phyloP scores from a whole-genome alignment of 371 early-diverging fungal species.

The Zancudomyces culisetae region DNA sequence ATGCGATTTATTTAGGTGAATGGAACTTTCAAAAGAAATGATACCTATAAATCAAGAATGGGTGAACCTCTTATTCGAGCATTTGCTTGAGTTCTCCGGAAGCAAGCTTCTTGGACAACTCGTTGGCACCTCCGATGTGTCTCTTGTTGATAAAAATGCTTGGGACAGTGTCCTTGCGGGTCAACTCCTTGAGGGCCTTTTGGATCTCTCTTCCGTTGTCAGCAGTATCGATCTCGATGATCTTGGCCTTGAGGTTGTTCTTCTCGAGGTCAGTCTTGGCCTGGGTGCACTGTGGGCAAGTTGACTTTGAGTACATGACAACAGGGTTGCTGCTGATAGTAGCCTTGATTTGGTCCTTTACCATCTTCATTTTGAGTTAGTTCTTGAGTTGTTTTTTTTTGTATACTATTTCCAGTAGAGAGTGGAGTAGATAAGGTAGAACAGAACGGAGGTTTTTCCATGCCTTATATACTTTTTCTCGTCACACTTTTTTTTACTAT shows the following conservation, averaged over 20 bases:
- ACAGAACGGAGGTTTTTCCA: too few relatives aligned
- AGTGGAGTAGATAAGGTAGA: too few relatives aligned
- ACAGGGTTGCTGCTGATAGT: neutral
- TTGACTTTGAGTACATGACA: constrained; percentile 1
- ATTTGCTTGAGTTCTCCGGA: constrained; percentile 39
- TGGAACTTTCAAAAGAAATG: too few relatives aligned
- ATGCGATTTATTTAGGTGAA: too few relatives aligned
- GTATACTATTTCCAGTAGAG: too few relatives aligned
- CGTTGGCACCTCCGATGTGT: constrained; percentile 73
- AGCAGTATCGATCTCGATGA: constrained; percentile 12
- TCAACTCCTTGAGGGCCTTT: constrained; percentile 37
- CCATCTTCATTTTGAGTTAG: too few relatives aligned
- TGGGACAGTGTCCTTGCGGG: constrained; percentile 72
- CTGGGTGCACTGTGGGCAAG: constrained; percentile 63
- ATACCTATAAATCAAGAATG: too few relatives aligned
- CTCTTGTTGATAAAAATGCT: constrained; percentile 64
- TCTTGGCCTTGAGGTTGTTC: constrained; percentile 5
- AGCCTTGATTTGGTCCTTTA: neutral
- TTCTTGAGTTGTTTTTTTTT: too few relatives aligned
- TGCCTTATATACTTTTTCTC: too few relatives aligned
- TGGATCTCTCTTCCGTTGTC: constrained; percentile 63
- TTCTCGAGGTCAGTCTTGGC: constrained; percentile 32
- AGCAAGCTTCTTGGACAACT: constrained; percentile 31
- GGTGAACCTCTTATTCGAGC: too few relatives aligned
- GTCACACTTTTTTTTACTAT: too few relatives aligned